A percentile compares a stretch with the other conserved stretches of the same genome.
phyloP scores from a whole-genome alignment of 2,329 filamentous ascomycete genomes.

The Neobulgaria alba region DNA sequence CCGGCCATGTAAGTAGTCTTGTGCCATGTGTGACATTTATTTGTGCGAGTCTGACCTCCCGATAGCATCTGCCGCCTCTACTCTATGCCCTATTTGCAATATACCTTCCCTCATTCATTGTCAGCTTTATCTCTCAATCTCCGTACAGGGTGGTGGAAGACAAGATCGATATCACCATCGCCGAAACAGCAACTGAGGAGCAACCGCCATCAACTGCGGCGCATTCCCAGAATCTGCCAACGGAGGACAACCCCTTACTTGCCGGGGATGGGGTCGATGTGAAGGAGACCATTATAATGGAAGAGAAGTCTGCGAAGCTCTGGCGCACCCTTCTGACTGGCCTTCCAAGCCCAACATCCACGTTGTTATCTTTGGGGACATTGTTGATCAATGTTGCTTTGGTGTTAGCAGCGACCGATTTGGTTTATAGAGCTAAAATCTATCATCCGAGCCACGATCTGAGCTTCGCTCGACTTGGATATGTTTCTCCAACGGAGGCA shows the following conservation, averaged over 20 bases:
- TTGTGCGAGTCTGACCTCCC: conserved; percentile 2
- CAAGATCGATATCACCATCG: conserved; percentile 47
- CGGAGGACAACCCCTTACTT: conserved; percentile 28
- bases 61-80: conserved; percentile 32
- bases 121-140: conserved; percentile 47
- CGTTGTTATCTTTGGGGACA: conserved; percentile 56
- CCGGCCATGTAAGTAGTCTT: conserved; percentile 26
- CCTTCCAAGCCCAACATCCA: conserved; percentile 62
- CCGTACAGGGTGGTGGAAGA: conserved; percentile 49
- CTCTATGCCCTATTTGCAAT: conserved; percentile 56
- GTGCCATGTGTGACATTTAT: neutral
- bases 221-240: conserved; percentile 20
- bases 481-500: conserved; percentile 72
- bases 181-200: conserved; percentile 35
- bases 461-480: conserved; percentile 80
- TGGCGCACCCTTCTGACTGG: conserved; percentile 66
- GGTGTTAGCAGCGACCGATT: conserved; percentile 63
- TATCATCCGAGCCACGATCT: conserved; percentile 65
- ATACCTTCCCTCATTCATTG: conserved; percentile 56
- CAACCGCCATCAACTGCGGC: conserved; percentile 26
- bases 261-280: conserved; percentile 48
- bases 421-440: conserved; percentile 64
- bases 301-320: conserved; percentile 46
- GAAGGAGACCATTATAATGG: conserved; percentile 52
- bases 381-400: conserved; percentile 65